phyloP scores from a whole-genome alignment of 108 stramenopile genomes.

The Cyclotella cryptica region DNA sequence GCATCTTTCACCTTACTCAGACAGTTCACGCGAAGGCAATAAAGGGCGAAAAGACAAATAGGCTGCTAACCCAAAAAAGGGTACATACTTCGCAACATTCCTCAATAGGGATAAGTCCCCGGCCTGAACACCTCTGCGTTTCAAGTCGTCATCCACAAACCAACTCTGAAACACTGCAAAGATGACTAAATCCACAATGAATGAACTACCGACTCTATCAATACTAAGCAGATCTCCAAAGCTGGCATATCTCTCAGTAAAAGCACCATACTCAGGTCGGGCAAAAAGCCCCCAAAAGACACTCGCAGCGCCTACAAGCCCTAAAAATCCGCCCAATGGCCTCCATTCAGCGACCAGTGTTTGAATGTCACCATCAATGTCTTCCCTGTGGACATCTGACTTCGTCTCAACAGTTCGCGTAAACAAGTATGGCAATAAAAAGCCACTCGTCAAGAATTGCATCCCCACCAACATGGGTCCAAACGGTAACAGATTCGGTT shows the following conservation, averaged over 20 bases:
- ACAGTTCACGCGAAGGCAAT: slow-evolving; percentile 26
- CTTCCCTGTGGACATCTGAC: slow-evolving; percentile 41
- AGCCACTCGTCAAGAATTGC: slow-evolving; percentile 90
- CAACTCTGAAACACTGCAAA: slow-evolving; percentile 89
- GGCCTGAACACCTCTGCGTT: slow-evolving; percentile 65
- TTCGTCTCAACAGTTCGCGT: slow-evolving; percentile 59
- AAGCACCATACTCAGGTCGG: slow-evolving; percentile 59
- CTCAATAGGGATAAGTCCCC: slow-evolving; percentile 48
- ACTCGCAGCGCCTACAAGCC: slow-evolving; percentile 63
- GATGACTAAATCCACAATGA: slow-evolving; percentile 83
- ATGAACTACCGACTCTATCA: slow-evolving; percentile 84
- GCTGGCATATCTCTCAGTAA: slow-evolving; percentile 50
- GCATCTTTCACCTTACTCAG: neutral
- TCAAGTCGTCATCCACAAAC: slow-evolving; percentile 88
- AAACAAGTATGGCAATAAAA: slow-evolving; percentile 84
- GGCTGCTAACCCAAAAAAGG: slow-evolving; percentile 85
- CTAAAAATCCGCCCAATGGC: slow-evolving; percentile 63
- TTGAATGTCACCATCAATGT: slow-evolving; percentile 22
- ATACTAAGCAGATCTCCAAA: slow-evolving; percentile 72
- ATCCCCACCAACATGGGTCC: slow-evolving; percentile 82
- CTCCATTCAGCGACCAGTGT: slow-evolving; percentile 65
- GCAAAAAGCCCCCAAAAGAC: slow-evolving; percentile 80
- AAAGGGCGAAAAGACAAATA: slow-evolving; percentile 75
- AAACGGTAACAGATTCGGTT: slow-evolving; percentile 73
- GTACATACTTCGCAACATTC: slow-evolving; percentile 73